These are phyloP conservation scores for Chlamydomonas reinhardtii DNA, from an alignment of 163 green algal genomes.

Conservation along the genomic window DNA sequence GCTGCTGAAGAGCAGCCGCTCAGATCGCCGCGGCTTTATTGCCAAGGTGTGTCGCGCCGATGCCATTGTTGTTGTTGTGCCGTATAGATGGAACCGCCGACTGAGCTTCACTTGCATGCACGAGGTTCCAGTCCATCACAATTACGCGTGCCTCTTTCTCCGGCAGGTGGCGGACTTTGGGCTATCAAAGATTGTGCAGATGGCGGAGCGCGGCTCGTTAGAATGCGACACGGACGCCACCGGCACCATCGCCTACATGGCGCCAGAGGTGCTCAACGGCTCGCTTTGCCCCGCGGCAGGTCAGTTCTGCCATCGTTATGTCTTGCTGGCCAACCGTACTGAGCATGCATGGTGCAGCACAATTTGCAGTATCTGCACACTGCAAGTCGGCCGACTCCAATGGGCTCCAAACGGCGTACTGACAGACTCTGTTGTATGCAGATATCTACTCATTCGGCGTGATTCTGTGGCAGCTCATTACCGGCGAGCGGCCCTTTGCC, in stretches of 20 bases:
- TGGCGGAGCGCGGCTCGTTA: neutral
- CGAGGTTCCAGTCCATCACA: too few species aligned
- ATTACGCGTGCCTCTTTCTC: too few species aligned
- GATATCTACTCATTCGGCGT: conserved; percentile 40
- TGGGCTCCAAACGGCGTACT: neutral
- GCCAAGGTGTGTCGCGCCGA: conserved; percentile 24
- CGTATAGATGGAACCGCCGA: too few species aligned
- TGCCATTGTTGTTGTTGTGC: neutral
- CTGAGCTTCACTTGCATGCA: too few species aligned
- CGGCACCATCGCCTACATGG: conserved; percentile 42
- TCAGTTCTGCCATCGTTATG: neutral
- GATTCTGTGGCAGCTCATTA: conserved; percentile 40
- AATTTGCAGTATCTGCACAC: too few species aligned
- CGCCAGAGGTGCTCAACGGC: conserved; percentile 35
- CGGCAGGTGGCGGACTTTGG: conserved; percentile 37
- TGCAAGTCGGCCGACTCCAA: neutral
- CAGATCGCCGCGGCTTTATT: conserved; percentile 48
- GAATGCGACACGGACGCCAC: conserved; percentile 37
- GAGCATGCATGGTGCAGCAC: neutral
- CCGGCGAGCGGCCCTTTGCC: conserved; percentile 15
- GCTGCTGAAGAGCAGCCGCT: conserved; percentile 50
- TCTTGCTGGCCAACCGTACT: neutral
- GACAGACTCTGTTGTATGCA: neutral
- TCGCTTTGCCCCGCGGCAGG: conserved; percentile 17
- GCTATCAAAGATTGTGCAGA: conserved; percentile 21